phyloP scores from a whole-genome alignment of 148 eudicot species.

The Vaccinium myrtillus region DNA sequence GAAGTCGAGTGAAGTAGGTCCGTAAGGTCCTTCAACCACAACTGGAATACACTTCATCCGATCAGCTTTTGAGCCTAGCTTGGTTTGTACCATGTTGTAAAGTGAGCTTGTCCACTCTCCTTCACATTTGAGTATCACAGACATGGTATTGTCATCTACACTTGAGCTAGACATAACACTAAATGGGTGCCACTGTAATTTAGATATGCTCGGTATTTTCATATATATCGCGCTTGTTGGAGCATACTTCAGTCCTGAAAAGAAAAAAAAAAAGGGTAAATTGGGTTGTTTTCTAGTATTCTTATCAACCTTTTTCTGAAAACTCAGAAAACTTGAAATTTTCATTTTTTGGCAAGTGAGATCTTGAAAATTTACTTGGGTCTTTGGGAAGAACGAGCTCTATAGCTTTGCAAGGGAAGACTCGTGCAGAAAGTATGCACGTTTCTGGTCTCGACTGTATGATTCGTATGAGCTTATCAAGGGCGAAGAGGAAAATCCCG shows the following conservation, averaged over 20 bases:
- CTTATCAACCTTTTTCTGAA: background rate
- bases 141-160: slow-evolving; percentile 51
- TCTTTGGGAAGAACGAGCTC: slow-evolving; percentile 75
- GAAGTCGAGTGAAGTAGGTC: slow-evolving; percentile 65
- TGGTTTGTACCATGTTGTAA: slow-evolving; percentile 36
- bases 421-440: slow-evolving; percentile 55
- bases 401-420: slow-evolving; percentile 68
- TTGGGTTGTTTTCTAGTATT: background rate
- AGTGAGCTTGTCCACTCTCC: slow-evolving; percentile 79
- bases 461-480: slow-evolving; percentile 65
- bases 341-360: background rate
- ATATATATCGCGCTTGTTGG: slow-evolving; percentile 78
- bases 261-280: background rate
- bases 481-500: slow-evolving; percentile 67
- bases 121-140: slow-evolving; percentile 70
- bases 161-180: slow-evolving; percentile 68
- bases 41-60: slow-evolving; percentile 44
- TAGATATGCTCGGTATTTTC: slow-evolving; percentile 75
- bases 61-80: slow-evolving; percentile 25
- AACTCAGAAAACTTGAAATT: background rate
- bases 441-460: slow-evolving; percentile 63
- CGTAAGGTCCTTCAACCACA: slow-evolving; percentile 85
- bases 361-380: slow-evolving; percentile 45
- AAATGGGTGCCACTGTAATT: slow-evolving; percentile 84
- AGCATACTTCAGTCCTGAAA: slow-evolving; percentile 62